Conservation (phyloP, 208 protist genomes). For the Naegleria lovaniensis region DNA sequence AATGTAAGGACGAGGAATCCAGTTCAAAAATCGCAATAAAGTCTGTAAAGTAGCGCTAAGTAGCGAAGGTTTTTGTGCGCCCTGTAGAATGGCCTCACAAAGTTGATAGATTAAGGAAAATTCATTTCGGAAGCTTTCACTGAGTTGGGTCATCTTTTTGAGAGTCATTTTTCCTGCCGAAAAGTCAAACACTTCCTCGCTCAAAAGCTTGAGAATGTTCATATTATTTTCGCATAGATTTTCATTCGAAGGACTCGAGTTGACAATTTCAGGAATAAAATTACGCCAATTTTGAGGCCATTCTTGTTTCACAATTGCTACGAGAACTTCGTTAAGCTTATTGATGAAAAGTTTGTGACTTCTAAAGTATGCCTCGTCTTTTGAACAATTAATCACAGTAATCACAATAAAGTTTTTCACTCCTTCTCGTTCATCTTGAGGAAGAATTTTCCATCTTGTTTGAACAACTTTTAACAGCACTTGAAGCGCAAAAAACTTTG, state of each 20-base stretch:
- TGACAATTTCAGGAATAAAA: constrained; percentile 94
- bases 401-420: constrained; percentile 18
- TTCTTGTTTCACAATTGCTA: constrained; percentile 94
- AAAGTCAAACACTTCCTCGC: constrained; percentile 94
- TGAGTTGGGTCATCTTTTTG: constrained; percentile 87
- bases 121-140: constrained; percentile 82
- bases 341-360: constrained; percentile 58
- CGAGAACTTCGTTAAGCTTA: constrained; percentile 76
- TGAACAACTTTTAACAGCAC: neutral
- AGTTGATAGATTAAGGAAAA: constrained; percentile 90
- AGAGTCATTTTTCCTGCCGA: constrained; percentile 88
- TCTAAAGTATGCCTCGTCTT: neutral
- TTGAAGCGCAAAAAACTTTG: constrained; percentile 16
- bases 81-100: constrained; percentile 56
- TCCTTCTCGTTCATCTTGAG: neutral
- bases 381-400: neutral
- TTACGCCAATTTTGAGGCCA: constrained; percentile 94
- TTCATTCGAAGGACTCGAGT: constrained; percentile 74
- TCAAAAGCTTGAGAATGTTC: constrained; percentile 87
- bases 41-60: constrained; percentile 44
- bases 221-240: constrained; percentile 96
- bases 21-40: constrained; percentile 32
- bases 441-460: constrained; percentile 18
- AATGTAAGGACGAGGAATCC: constrained; percentile 65
- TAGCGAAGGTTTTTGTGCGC: constrained; percentile 42